Evolutionary conservation across 495 filamentous ascomycete species (phyloP), one percentile per base, ranked within the genome.

Genomic region (Aeminium ludgeri): DNA sequence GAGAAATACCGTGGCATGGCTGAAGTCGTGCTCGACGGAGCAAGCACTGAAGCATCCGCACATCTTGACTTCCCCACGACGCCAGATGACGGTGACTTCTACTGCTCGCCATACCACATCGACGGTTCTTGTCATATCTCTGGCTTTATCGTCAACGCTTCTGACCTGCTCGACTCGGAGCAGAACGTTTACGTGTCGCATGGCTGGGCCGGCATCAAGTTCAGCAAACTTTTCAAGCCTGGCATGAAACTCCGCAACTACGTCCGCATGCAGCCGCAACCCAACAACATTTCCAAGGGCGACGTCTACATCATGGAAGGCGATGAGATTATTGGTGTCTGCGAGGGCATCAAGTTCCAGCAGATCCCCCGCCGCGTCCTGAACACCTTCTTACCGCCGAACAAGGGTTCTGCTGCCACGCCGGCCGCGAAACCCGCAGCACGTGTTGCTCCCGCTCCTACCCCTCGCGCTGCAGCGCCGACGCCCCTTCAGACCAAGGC

Each of bases 131-230:
- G 49, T 20, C 70, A 74, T 44, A 47, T 70, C 20, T 59, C 65
- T 6, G 69, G 69, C 6, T 73, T 74, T 51, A 65, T 70, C 29
- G 61, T 70, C 52, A 73, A 73, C 45, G 65, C 51, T 13, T 65
- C 59, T 16, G 67, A 69, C 25, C 48, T 58, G 4, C 41, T 62
- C 12, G 66, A 70, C 41, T 60, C 60, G 1, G 58, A 62, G 17
- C 59, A 63, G 28, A 57, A 60, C 30, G 65, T 70, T 15, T 73
- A 62, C 45, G 56, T 63, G 36, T 63, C 60, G 6, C 60, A 63
- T 41, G 60, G 60, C 8, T 63, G 60, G 60, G 54, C 53, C 18
- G 56, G 52, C 15, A 59, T 64, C 42, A 59, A 54, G 47, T 50
- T 64, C 48, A 46, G 53, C n/a, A 47, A 48, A 20, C 48, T 36